Conservation (phyloP, 441 rosid species). For the Kokia cookei region DNA sequence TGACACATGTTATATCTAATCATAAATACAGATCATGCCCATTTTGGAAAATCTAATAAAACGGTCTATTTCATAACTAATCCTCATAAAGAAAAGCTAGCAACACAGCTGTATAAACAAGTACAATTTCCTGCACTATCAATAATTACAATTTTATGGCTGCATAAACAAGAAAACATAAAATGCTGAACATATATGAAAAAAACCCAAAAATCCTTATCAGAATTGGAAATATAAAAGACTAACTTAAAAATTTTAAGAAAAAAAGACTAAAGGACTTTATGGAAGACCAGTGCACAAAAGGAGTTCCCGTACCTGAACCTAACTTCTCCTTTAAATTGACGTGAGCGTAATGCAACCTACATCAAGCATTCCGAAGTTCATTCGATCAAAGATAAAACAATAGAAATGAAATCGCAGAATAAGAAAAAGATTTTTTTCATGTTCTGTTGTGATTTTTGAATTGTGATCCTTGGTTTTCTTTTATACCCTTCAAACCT, state of each 20-base stretch:
- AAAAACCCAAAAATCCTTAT: background rate
- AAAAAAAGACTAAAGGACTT: background rate
- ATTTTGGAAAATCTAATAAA: background rate
- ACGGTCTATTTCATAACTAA: background rate
- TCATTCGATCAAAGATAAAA: constrained; percentile 8
- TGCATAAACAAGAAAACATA: background rate
- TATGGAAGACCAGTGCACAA: background rate
- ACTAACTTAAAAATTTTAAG: background rate
- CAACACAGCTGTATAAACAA: background rate
- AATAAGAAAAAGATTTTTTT: background rate
- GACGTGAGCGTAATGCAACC: constrained; percentile 71
- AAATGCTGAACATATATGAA: background rate
- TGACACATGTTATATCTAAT: background rate
- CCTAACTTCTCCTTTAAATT: constrained; percentile 74
- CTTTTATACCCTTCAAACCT: background rate
- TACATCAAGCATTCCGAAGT: constrained; percentile 27
- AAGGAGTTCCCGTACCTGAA: constrained; percentile 52
- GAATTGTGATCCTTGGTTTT: background rate
- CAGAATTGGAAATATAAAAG: background rate
- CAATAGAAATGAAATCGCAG: background rate
- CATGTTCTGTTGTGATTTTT: background rate
- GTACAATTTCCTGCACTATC: background rate
- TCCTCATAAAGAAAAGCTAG: background rate
- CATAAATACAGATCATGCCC: background rate
- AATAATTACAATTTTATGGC: background rate